phyloP scores from a whole-genome alignment of 495 filamentous ascomycete species.

The Durotheca rogersii region DNA sequence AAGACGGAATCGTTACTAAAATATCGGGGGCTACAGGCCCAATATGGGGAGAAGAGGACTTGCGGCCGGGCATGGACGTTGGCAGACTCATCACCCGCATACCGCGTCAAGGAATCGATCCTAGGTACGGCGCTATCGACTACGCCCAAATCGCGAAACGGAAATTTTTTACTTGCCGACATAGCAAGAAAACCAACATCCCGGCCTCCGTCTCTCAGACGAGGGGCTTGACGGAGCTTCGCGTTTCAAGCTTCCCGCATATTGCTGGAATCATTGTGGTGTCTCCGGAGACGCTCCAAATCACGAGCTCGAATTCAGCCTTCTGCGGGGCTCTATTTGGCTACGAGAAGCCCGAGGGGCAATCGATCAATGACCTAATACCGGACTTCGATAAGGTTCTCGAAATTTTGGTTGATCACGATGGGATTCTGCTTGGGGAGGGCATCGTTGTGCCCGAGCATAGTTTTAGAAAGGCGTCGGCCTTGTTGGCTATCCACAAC shows the following conservation, averaged over 20 bases:
- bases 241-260: constrained; percentile 90
- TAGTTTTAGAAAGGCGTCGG: constrained; percentile 86
- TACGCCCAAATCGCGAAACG: constrained; percentile 65
- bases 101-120: constrained; percentile 68
- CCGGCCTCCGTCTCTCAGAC: constrained; percentile 73
- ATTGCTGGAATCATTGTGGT: constrained; percentile 96
- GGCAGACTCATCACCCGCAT: constrained; percentile 75
- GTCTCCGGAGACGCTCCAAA: constrained; percentile 68
- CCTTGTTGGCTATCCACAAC: constrained; percentile 77
- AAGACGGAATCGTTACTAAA: constrained; percentile 66
- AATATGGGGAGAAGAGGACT: constrained; percentile 75
- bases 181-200: constrained; percentile 69
- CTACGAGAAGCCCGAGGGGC: constrained; percentile 75
- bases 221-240: constrained; percentile 63
- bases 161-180: constrained; percentile 80
- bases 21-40: constrained; percentile 67
- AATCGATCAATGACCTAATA: constrained; percentile 74
- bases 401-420: constrained; percentile 78
- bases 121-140: constrained; percentile 65
- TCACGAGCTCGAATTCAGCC: constrained; percentile 91
- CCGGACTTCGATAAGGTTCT: constrained; percentile 85
- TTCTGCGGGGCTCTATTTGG: constrained; percentile 93
- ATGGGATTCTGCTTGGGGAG: constrained; percentile 76
- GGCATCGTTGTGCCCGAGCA: constrained; percentile 98
- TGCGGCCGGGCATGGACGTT: constrained; percentile 67